Evolutionary conservation across 768 basidiomycete species (phyloP), one percentile per base, ranked within the genome.

Genomic region (Lactarius quietus): DNA sequence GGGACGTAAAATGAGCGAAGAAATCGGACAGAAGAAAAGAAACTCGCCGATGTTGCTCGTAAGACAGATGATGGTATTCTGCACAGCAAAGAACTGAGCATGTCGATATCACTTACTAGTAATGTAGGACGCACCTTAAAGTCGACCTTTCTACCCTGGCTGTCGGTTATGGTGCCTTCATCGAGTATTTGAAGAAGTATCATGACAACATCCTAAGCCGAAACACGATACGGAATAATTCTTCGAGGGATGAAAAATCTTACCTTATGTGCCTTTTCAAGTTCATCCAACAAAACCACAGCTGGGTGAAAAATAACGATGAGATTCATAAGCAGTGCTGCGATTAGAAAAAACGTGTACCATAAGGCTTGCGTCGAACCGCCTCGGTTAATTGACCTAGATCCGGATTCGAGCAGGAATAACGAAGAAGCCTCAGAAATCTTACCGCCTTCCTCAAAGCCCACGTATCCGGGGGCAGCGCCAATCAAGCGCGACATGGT

Each of bases 51-150:
- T 83, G 70, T 96, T 96, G 71, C 90, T 91, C 1, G 94, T 95
- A 33, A 94, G 77, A 73, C 92, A 93, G 72, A 97, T 88, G 72
- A 95, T 95, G 1, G 94, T 95, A 75, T 95, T 97, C 86, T 87
- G 59, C 6, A 58, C 60, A 23, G 56, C 36, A 61, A 36, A n/a
- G 29, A 14, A 20, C 33, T 33, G 3, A 53, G 63, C 61, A 56
- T 7, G 14, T 61, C 29, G 41, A 10, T 29, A 23, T n/a, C 33
- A 3, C n/a, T 23, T 10, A 45, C n/a, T n/a, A n/a, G n/a, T 45
- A 20, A 23, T 9, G n/a, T 23, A n/a, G 56, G 62, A 31, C 66
- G 1, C 63, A 86, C 88, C 81, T 89, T 93, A 79, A 96, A 95
- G 74, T 94, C 93, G 3, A 96, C 89, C 73, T 93, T 92, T 61